Conservation (phyloP, 176 grass and related monocot species). For the Coix lacrymajobi region DNA sequence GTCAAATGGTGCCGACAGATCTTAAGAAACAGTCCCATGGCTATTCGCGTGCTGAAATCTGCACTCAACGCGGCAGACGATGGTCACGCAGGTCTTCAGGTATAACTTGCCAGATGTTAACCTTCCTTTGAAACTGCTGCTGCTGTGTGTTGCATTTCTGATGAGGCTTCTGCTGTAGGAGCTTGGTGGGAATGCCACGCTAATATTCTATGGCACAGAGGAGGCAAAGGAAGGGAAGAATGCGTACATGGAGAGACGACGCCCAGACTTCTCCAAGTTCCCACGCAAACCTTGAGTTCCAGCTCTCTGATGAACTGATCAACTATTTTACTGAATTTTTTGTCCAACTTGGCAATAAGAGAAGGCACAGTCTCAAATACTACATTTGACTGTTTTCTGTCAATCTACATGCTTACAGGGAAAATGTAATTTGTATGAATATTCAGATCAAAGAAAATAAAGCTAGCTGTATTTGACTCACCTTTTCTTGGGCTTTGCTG, state of each 20-base stretch:
- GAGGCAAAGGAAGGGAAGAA: conserved; percentile 88
- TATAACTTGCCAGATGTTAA: background rate
- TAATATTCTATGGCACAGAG: conserved; percentile 81
- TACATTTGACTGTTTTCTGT: too few relatives aligned
- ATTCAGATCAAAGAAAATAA: background rate
- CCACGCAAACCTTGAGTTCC: conserved; percentile 60
- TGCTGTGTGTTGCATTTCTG: background rate
- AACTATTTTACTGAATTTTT: background rate
- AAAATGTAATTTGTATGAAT: background rate
- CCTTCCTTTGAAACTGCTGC: background rate
- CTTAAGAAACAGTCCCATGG: conserved; percentile 76
- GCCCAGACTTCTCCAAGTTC: conserved; percentile 88
- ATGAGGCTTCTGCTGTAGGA: conserved; percentile 42
- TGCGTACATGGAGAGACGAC: conserved; percentile 68
- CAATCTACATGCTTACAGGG: background rate
- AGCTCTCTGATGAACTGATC: background rate
- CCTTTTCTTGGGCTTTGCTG: background rate
- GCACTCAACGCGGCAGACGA: conserved; percentile 87
- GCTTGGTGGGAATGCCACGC: conserved; percentile 75
- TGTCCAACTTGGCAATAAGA: background rate
- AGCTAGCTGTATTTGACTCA: background rate
- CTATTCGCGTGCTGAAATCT: conserved; percentile 81
- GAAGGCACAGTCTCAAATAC: background rate
- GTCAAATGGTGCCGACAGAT: conserved; percentile 87
- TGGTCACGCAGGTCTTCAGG: conserved; percentile 85